A percentile compares a stretch with the other conserved stretches of the same genome.
phyloP scores from a whole-genome alignment of 2,329 filamentous ascomycete genomes.

The Rutstroemia sydowiana region DNA sequence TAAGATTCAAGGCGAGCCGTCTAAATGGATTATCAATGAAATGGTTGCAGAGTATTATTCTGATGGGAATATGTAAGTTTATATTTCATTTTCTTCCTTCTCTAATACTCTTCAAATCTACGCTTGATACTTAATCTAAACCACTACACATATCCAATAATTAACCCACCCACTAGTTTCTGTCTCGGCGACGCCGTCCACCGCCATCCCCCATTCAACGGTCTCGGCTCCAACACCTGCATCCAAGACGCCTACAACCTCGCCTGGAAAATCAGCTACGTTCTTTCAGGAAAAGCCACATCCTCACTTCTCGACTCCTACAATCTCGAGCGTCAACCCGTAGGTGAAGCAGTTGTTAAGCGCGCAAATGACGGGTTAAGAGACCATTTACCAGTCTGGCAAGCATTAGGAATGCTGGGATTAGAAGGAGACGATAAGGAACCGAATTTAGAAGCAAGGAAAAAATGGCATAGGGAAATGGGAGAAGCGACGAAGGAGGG shows the following conservation, averaged over 20 bases:
- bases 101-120: no score
- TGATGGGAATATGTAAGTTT: slow-evolving; percentile 26
- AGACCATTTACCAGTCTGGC: slow-evolving; percentile 42
- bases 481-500: slow-evolving; percentile 8
- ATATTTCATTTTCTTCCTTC: no score
- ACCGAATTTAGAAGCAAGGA: slow-evolving; percentile 15
- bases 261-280: slow-evolving; percentile 48
- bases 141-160: no score
- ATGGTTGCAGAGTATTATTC: slow-evolving; percentile 49
- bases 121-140: no score
- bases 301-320: slow-evolving; percentile 37
- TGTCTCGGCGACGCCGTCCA: slow-evolving; percentile 50
- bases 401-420: slow-evolving; percentile 41
- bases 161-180: slow-evolving; percentile 27
- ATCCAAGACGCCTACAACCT: slow-evolving; percentile 50
- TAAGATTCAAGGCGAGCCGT: slow-evolving; percentile 45
- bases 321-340: slow-evolving; percentile 41
- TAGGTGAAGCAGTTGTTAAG: slow-evolving; percentile 32
- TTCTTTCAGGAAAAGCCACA: slow-evolving; percentile 34
- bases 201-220: slow-evolving; percentile 50
- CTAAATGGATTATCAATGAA: slow-evolving; percentile 57
- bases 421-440: no score
- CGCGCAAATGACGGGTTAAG: slow-evolving; percentile 47
- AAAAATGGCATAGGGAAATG: slow-evolving; percentile 10
- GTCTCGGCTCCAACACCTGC: slow-evolving; percentile 51